Evolutionary conservation across 2,329 filamentous ascomycete species (phyloP), one percentile per base, ranked within the genome.

Genomic region (Fusarium chlamydosporum): DNA sequence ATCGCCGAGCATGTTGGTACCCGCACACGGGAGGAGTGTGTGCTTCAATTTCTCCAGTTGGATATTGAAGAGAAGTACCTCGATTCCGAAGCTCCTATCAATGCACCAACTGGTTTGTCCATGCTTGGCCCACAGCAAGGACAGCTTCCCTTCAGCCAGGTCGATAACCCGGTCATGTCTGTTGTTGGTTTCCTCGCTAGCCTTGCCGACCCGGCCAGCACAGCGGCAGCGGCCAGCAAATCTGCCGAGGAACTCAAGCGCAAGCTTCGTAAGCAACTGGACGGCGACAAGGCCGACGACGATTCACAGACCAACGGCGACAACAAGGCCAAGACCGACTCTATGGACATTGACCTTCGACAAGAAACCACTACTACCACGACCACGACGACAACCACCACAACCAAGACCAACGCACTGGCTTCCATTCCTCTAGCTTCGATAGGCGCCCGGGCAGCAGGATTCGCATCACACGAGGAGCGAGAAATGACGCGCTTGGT

Each of bases 31-130:
- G 96, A 99, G 79, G 95, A 99, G 81, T 99, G 96, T 78, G 95
- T 98, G 16, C 86, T 98, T 73, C 96, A 97, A 78, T 99, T 99
- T 83, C 80, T 99, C 68, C 94, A 97, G 76, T 85, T 99, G 35
- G 95, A 97, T 72, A 99, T 99, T 66, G 96, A 98, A 79, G 95
- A 97, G 82, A 96, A 97, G 78, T 99, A 97, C 76, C 84, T 97
- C 11, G 94, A 98, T 74, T 89, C 93, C 9, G 90, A 95, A 74
- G 72, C 75, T 5, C 74, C 78, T 3, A 79, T 86, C 54, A 84
- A 82, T 60, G 83, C 84, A 47, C 85, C 84, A 12, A 86, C 82
- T 2, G 87, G 89, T 9, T 82, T 92, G 56, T 84, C 88, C 57
- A 83, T 91, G 84, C 83, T 96, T 35, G 91, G 91, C 34, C 86